Base-by-base conservation (phyloP, 371 early-diverging fungal species). In the Actinomortierella wolfii region DNA sequence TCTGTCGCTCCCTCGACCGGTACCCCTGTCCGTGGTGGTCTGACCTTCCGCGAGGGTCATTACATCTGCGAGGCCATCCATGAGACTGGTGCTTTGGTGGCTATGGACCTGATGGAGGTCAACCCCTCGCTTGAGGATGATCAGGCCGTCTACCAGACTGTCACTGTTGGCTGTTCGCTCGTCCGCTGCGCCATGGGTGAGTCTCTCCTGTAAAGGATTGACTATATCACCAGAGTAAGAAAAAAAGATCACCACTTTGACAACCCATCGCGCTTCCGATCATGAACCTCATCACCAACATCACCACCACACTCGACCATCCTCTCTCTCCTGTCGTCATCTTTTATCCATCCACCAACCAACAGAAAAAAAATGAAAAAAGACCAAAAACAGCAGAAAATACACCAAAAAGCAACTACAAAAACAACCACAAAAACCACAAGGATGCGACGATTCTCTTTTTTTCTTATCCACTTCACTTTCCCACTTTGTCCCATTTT, bases 21-120 rank as follows among this genome's bases (percentile, higher is more conserved):
- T 44, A 97, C 98, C 7, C 98, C 98, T 29, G 98, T 98, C 20
- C 89, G 96, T 60, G 98, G 97, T 55, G 98, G 98, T 24, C 76
- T 98, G 56, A 91, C 95, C 14, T 93, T 94, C 82, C 85, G 93
- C 54, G 94, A 94, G 76, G 93, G 94, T 40, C 93, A 93, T 76
- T 92, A 91, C 62, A 90, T 95, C 45, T 94, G 95, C 82, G 97
- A 98, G 79, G 89, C 91, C 6, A 57, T 96, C 21, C 86, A 87
- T 45, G 95, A 95, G 68, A 94, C 96, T 23, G 96, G 96, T 4
- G 77, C 86, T 47, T 76, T 98, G 51, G 97, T 96, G 1, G 89
- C 96, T 13, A 84, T 96, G 67, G 98, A 98, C 71, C 85, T 97
- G 59, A 92, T 97, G 80, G 77, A 94, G 78, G 97, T 98, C 39